phyloP scores from a whole-genome alignment of 2,329 filamentous ascomycete genomes.

The Emergomyces pasteurianus region DNA sequence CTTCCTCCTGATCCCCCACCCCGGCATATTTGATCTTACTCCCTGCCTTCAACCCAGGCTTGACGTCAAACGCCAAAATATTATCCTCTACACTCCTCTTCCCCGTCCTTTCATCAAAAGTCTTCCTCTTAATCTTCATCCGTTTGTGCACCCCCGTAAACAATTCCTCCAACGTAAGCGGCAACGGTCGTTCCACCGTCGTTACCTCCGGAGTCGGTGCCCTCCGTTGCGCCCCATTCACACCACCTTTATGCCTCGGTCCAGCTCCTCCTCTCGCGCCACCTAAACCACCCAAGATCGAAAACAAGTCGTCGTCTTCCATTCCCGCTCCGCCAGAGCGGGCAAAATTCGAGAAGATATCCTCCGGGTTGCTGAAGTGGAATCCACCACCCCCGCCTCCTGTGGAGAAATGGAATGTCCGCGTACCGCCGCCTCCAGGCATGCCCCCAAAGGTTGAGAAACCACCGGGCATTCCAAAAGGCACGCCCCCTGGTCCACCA shows the following conservation, averaged over 20 bases:
- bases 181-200: slow-evolving; percentile 74
- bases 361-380: slow-evolving; percentile 69
- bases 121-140: slow-evolving; percentile 97
- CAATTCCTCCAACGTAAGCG: slow-evolving; percentile 75
- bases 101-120: slow-evolving; percentile 65
- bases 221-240: slow-evolving; percentile 13
- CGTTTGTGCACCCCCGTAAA: slow-evolving; percentile 85
- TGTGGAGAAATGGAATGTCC: slow-evolving; percentile 36
- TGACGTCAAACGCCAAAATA: slow-evolving; percentile 89
- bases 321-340: slow-evolving; percentile 43
- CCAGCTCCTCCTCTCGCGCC: slow-evolving; percentile 30
- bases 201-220: slow-evolving; percentile 67
- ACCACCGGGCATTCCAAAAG: slow-evolving; percentile 43
- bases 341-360: slow-evolving; percentile 77
- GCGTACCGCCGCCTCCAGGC: slow-evolving; percentile 36
- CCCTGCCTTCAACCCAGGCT: slow-evolving; percentile 87
- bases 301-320: slow-evolving; percentile 45
- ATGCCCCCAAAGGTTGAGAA: slow-evolving; percentile 41
- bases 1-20: slow-evolving; percentile 95
- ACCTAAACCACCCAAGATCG: slow-evolving; percentile 37
- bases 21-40: slow-evolving; percentile 98
- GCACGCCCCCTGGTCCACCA: slow-evolving; percentile 12
- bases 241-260: slow-evolving; percentile 28
- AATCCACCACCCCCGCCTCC: slow-evolving; percentile 54
- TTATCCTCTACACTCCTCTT: slow-evolving; percentile 81